These are phyloP conservation scores for Ascochyta koolunga DNA, from an alignment of 2,329 filamentous ascomycete species.

Conservation along the genomic window DNA sequence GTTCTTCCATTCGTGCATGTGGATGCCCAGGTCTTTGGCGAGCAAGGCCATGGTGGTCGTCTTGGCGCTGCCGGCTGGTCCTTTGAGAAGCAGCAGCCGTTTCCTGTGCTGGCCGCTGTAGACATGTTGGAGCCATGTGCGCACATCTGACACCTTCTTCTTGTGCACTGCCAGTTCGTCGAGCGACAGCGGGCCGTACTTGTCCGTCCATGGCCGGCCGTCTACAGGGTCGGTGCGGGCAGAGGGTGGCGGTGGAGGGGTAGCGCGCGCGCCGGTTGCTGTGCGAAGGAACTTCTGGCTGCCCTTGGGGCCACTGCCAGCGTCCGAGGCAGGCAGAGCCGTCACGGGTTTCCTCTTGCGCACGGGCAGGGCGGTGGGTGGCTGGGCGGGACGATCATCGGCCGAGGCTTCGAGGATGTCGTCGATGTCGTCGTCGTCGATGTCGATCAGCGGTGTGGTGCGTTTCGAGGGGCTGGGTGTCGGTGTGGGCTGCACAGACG, in stretches of 20 bases:
- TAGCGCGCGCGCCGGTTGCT: constrained; percentile 39
- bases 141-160: constrained; percentile 87
- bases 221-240: constrained; percentile 54
- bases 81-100: constrained; percentile 82
- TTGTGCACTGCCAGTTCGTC: constrained; percentile 94
- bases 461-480: constrained; percentile 50
- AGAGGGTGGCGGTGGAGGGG: constrained; percentile 36
- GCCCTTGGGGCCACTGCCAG: constrained; percentile 28
- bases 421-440: constrained; percentile 47
- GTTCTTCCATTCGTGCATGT: constrained; percentile 90
- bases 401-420: constrained; percentile 47
- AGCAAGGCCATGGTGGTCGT: constrained; percentile 84
- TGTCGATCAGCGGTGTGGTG: constrained; percentile 30
- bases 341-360: constrained; percentile 37
- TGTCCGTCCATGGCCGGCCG: constrained; percentile 82
- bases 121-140: constrained; percentile 79
- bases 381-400: constrained; percentile 33
- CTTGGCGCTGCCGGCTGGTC: constrained; percentile 89
- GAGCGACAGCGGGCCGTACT: constrained; percentile 75
- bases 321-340: constrained; percentile 16
- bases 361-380: constrained; percentile 33
- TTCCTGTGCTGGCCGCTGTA: constrained; percentile 66
- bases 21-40: constrained; percentile 75
- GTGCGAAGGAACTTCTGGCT: constrained; percentile 56
- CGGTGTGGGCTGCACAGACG: constrained; percentile 47